Evolutionary conservation across 1,284 basidiomycete genomes (phyloP), one percentile per base, ranked within the genome.

Genomic region (Pseudozyma hubeiensis): DNA sequence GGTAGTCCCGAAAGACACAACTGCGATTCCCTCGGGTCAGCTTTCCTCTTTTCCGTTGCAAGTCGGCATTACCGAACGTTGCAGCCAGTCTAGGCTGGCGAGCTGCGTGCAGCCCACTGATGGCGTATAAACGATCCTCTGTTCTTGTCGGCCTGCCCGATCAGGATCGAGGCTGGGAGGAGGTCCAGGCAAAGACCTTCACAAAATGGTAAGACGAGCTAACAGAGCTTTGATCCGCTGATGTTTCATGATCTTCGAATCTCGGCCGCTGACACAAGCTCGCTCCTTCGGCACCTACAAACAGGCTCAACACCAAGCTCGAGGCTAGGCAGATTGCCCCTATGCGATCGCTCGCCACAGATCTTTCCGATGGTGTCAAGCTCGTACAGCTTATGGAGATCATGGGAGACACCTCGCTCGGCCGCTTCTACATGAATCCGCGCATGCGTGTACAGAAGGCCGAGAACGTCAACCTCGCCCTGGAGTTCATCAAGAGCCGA

Each of bases 401-500:
- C 63, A 81, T 85, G 76, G 83, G 84, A 39, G 94, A 97, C 81
- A 91, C 90, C 1, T 92, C 92, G 30, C 88, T 98, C 14, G 96
- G 95, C 8, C 87, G 93, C 74, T 98, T 96, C 85, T 97, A 97
- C 86, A 91, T 89, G 83, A 90, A 89, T 58, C 96, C 96, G 0
- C 88, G 90, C 43, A 94, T 97, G 88, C 90, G 95, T 48, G 90
- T 99, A 0, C 96, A 99, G 85, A 97, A 95, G 83, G 94, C 94
- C 4, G 96, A 99, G 88, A 99, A 99, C 84, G 95, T 97, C 53
- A 95, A 94, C 85, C 93, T 93, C 84, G 96, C 96, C 0, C 86
- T 99, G 41, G 93, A 96, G 77, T 97, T 97, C 85, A 97, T 99
- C 85, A 92, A 91, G 49, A 93, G 92, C 44, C 88, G 95, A 78